Conservation (phyloP, 345 rosid genomes). For the Eutrema yunnanense region DNA sequence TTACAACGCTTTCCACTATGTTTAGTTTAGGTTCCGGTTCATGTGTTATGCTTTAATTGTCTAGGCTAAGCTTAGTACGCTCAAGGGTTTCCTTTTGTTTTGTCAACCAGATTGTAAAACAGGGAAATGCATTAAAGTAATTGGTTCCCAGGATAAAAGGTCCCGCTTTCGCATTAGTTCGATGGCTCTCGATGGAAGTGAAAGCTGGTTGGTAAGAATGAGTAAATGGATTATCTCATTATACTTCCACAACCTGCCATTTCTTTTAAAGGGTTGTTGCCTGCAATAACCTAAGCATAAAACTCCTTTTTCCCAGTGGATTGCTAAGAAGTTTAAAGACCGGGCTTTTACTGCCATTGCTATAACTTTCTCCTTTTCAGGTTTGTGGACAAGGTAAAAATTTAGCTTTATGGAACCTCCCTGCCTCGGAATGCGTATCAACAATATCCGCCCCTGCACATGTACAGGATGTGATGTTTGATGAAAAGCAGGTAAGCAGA, state of each 20-base stretch:
- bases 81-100: slow-evolving; percentile 3
- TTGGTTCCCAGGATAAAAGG: slow-evolving; percentile 51
- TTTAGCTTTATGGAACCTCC: slow-evolving; percentile 80
- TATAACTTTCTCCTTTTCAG: slow-evolving; percentile 33
- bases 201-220: slow-evolving; percentile 96
- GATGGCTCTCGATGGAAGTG: slow-evolving; percentile 90
- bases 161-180: slow-evolving; percentile 50
- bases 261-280: background rate
- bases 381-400: slow-evolving; percentile 66
- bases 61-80: background rate
- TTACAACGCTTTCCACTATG: background rate
- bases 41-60: background rate
- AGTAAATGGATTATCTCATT: background rate
- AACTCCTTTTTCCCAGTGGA: background rate
- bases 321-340: background rate
- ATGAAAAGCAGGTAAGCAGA: slow-evolving; percentile 68
- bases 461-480: slow-evolving; percentile 68
- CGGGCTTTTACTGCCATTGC: background rate
- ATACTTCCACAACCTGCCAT: background rate
- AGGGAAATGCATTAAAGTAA: slow-evolving; percentile 66
- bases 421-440: slow-evolving; percentile 77
- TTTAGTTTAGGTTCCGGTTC: background rate
- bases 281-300: background rate
- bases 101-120: slow-evolving; percentile 75
- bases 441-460: slow-evolving; percentile 40